Base-by-base conservation (phyloP, 2,329 filamentous ascomycete genomes). In the Talaromyces marneffei region DNA sequence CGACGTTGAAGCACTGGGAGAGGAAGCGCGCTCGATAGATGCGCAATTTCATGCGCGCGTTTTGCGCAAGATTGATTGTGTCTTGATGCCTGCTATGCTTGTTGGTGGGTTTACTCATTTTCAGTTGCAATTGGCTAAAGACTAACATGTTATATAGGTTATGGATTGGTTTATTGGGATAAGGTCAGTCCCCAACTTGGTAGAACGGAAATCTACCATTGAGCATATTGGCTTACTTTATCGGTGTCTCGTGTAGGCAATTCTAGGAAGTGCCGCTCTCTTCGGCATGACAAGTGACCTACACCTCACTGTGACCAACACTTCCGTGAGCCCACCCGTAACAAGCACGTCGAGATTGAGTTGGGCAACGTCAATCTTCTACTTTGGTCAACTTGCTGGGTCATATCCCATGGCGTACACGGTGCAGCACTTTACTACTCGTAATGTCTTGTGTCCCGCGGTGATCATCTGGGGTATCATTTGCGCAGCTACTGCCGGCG, bases 341-440 rank as follows among this genome's bases (percentile, higher is more conserved):
- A 83, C 82, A 16, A 83, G 88, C 69, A 91, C 89, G 0, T 81
- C 83, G 0, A 82, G 89, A 10, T 81, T 92, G 29, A 87, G 83
- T 66, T 92, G 88, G 89, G 89, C 89, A 2, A 91, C 88, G 0
- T 91, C 87, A 0, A 79, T 91, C 68, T 91, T 92, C 77, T 92
- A 91, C 77, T 91, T 92, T 66, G 89, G 89, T 39, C 89, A 90
- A 87, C 80, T 92, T 2, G 85, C 83, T 0, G 89, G 89, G 0
- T 77, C 89, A 2, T 91, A 90, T 64, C 89, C 88, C 1, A 85
- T 91, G 83, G 87, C 87, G 0, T 90, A 88, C 63, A 78, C 83
- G 0, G 78, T 90, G 1, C 89, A 92, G 72, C 83, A 84, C 20
- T 89, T 90, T 76, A 79, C 85, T 62, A 79, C 85, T 1, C 83